Evolutionary conservation across 768 basidiomycete species (phyloP).

Genomic region (Suillus paluster): DNA sequence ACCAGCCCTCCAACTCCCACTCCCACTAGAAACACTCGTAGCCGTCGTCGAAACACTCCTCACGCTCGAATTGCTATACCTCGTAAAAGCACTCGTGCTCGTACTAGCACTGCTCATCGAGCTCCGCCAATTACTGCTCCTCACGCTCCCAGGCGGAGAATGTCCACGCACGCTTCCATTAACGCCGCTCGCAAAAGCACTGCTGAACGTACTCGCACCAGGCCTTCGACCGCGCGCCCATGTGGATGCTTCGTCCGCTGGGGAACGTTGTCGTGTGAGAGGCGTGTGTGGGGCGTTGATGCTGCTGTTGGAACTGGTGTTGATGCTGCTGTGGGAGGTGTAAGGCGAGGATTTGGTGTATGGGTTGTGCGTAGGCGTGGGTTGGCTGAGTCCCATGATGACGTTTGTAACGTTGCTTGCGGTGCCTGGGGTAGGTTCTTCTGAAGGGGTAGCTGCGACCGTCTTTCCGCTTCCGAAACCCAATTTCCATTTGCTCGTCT

Average conservation of each 20-base stretch:
- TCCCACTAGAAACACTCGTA: constrained; percentile 75
- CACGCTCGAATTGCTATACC: constrained; percentile 71
- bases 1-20: constrained; percentile 56
- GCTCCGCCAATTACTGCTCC: constrained; percentile 69
- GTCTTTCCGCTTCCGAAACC: constrained; percentile 73
- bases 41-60: constrained; percentile 81
- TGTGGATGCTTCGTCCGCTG: constrained; percentile 47
- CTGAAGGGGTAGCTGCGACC: constrained; percentile 43
- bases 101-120: constrained; percentile 75
- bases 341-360: background rate
- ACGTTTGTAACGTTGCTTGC: constrained; percentile 79
- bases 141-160: constrained; percentile 11
- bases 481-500: constrained; percentile 66
- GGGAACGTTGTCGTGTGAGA: constrained; percentile 36
- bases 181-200: constrained; percentile 18
- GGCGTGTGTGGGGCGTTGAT: constrained; percentile 23
- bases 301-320: background rate
- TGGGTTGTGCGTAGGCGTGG: constrained; percentile 23
- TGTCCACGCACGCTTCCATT: constrained; percentile 9
- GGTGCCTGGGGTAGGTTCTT: constrained; percentile 55
- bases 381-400: constrained; percentile 70
- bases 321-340: background rate
- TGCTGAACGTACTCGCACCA: constrained; percentile 19
- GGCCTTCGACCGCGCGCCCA: constrained; percentile 56
- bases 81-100: constrained; percentile 73